A percentile compares a stretch with the other conserved stretches of the same genome.
Evolutionary conservation across 176 grass and related monocot genomes (phyloP).

Genomic region (Aegilops speltoides): DNA sequence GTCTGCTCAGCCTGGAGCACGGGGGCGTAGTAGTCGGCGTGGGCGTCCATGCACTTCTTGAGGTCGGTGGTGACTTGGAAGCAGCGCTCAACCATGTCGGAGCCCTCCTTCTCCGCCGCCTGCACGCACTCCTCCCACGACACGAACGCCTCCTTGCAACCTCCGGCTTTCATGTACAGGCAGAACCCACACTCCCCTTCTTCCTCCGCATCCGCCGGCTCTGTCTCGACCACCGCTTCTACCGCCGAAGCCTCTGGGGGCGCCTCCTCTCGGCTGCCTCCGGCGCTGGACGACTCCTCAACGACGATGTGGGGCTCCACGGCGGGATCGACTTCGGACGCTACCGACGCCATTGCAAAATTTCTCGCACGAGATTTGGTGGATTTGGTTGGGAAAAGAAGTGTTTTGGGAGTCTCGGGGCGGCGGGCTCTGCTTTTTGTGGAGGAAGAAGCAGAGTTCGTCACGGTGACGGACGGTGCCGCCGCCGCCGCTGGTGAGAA

Average conservation of each 20-base stretch:
- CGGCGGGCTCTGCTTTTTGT: background rate
- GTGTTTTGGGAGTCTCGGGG: background rate
- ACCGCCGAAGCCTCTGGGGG: background rate
- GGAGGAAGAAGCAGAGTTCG: constrained; percentile 14
- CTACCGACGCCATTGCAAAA: background rate
- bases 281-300: background rate
- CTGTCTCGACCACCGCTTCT: background rate
- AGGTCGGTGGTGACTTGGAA: constrained; percentile 52
- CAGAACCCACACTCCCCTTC: constrained; percentile 91
- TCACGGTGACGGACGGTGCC: background rate
- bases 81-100: constrained; percentile 74
- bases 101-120: constrained; percentile 48
- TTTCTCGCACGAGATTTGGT: background rate
- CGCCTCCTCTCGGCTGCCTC: constrained; percentile 3
- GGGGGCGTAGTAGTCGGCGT: constrained; percentile 74
- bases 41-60: constrained; percentile 83
- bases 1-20: constrained; percentile 54
- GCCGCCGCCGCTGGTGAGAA: background rate
- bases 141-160: constrained; percentile 68
- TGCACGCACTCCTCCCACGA: constrained; percentile 84
- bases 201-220: constrained; percentile 36
- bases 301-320: background rate
- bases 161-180: constrained; percentile 92
- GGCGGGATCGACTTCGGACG: background rate
- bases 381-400: background rate